These are phyloP conservation scores for Colletotrichum sp. DNA, from an alignment of 2,329 filamentous ascomycete species.

Conservation along the genomic window DNA sequence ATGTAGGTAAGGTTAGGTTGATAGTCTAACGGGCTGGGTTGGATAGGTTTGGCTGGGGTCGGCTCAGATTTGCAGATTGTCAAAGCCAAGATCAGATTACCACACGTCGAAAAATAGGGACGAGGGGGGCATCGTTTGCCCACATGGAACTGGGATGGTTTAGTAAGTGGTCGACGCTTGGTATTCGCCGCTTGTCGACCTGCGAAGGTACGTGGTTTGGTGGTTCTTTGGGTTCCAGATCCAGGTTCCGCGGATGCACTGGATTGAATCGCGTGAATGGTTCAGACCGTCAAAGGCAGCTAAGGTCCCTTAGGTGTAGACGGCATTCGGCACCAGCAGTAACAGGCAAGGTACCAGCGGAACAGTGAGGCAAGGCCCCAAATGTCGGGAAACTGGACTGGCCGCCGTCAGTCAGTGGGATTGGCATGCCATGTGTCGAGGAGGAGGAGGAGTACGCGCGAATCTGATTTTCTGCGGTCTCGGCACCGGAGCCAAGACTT, in stretches of 20 bases:
- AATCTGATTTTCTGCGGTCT: constrained; percentile 18
- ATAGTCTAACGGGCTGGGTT: not conserved
- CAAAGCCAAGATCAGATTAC: constrained; percentile 4
- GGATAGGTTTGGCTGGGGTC: not conserved
- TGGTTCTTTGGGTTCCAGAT: not conserved
- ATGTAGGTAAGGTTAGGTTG: not conserved
- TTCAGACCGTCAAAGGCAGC: not conserved
- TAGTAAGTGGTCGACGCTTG: not conserved
- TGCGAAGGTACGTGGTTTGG: not conserved
- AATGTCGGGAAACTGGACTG: not conserved
- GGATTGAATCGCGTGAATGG: not conserved
- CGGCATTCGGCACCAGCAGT: not conserved
- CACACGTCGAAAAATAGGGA: not conserved
- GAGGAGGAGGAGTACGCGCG: not conserved
- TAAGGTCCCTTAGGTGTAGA: not conserved
- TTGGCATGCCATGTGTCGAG: constrained; percentile 2
- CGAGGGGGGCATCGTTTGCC: not conserved
- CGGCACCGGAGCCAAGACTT: constrained; percentile 7
- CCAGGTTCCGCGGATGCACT: not conserved
- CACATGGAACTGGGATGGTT: not conserved
- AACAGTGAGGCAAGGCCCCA: not conserved
- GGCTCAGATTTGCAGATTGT: constrained; percentile 13
- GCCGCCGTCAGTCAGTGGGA: not conserved
- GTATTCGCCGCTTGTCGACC: not conserved
- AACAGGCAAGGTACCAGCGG: not conserved